Percentiles rank a stretch among this genome's conserved stretches.
Evolutionary conservation across 2,329 filamentous ascomycete species (phyloP).

Genomic region (Orbilia brochopaga): DNA sequence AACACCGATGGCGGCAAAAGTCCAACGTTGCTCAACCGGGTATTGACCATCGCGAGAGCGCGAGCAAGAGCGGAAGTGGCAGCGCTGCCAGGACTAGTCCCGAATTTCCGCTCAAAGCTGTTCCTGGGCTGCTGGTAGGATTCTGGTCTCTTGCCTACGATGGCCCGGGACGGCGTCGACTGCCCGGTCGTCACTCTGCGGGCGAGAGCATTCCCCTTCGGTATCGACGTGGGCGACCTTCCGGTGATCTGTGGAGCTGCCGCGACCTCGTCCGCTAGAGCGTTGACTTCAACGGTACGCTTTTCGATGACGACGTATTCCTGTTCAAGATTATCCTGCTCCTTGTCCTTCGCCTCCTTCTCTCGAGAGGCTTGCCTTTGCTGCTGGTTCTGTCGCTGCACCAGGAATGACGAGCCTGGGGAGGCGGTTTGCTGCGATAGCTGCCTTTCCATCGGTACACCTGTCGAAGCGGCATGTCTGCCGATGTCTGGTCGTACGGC

Average conservation of each 20-base stretch:
- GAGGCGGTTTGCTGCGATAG: conserved; percentile 51
- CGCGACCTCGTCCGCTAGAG: conserved; percentile 91
- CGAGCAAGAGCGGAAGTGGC: conserved; percentile 92
- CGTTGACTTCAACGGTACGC: conserved; percentile 92
- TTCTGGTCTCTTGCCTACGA: conserved; percentile 68
- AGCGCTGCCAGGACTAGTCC: conserved; percentile 67
- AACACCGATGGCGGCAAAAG: conserved; percentile 62
- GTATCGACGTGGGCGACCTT: conserved; percentile 52
- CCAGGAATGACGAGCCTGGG: conserved; percentile 54
- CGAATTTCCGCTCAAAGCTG: conserved; percentile 82
- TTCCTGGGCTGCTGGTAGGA: conserved; percentile 70
- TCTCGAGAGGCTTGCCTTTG: conserved; percentile 45
- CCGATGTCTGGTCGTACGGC: conserved; percentile 26
- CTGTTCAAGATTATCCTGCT: conserved; percentile 75
- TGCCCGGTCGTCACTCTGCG: conserved; percentile 57
- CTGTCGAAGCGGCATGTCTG: conserved; percentile 29
- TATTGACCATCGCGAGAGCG: conserved; percentile 90
- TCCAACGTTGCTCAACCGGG: conserved; percentile 62
- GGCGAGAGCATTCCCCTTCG: conserved; percentile 50
- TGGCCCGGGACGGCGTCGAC: conserved; percentile 53
- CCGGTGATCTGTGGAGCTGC: conserved; percentile 73
- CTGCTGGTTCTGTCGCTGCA: conserved; percentile 53
- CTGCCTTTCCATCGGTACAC: conserved; percentile 49
- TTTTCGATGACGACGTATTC: conserved; percentile 98
- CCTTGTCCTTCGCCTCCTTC: conserved; percentile 62